Conservation (phyloP, 2,329 filamentous ascomycete genomes). For the Xylaria sp. region DNA sequence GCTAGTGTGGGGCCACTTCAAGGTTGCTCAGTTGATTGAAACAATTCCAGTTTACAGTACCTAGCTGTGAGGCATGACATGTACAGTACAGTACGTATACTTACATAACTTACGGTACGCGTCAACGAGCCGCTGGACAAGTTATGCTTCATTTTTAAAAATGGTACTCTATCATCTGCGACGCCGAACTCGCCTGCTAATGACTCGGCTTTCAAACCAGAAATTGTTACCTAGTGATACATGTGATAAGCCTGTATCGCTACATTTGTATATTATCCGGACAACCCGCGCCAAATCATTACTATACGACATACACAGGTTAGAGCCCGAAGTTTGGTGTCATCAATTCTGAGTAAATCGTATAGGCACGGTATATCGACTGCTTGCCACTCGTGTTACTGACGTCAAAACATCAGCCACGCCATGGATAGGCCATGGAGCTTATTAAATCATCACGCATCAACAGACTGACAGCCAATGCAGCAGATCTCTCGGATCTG, state of each 20-base stretch:
- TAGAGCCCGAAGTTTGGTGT: conserved; percentile 1
- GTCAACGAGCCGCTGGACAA: conserved; percentile 16
- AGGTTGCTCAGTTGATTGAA: conserved; percentile 1
- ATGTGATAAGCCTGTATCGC: not conserved
- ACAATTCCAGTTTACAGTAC: conserved; percentile 32
- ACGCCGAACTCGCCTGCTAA: not conserved
- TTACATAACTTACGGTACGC: too few relatives aligned
- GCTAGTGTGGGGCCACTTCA: conserved; percentile 8
- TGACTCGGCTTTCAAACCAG: not conserved
- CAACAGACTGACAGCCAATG: not conserved
- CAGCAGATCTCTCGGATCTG: conserved; percentile 14
- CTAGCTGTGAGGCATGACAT: not conserved
- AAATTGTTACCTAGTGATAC: conserved; percentile 4
- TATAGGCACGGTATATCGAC: not conserved
- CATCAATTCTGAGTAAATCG: not conserved
- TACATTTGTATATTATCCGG: not conserved
- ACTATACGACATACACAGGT: too few relatives aligned
- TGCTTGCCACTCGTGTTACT: conserved; percentile 28
- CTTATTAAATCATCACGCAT: conserved; percentile 14
- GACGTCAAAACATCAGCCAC: conserved; percentile 18
- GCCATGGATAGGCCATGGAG: conserved; percentile 9
- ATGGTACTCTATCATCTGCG: not conserved
- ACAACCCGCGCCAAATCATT: conserved; percentile 3
- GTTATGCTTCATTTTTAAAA: not conserved
- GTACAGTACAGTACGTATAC: not conserved